Conservation (phyloP, 495 filamentous ascomycete species). For the Aspergillus sclerotiicarbonarius region DNA sequence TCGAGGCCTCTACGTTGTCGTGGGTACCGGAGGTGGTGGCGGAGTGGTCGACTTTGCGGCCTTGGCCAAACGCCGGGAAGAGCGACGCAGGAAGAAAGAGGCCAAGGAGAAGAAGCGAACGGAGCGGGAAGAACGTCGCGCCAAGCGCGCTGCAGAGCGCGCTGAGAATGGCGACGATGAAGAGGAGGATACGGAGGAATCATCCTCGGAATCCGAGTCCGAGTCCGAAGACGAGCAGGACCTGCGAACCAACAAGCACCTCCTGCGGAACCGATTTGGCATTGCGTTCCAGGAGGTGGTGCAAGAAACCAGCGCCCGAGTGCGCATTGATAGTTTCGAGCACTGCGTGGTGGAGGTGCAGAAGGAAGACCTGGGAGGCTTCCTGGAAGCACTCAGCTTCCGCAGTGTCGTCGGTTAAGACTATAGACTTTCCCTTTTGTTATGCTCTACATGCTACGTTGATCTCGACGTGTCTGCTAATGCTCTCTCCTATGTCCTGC, state of each 20-base stretch:
- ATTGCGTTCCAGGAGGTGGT: slow-evolving; percentile 96
- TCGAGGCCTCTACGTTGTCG: slow-evolving; percentile 84
- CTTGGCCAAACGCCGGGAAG: slow-evolving; percentile 62
- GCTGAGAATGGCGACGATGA: slow-evolving; percentile 59
- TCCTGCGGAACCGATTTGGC: slow-evolving; percentile 83
- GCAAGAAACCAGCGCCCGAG: slow-evolving; percentile 81
- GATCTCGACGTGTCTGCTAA: slow-evolving; percentile 7
- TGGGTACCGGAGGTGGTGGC: slow-evolving; percentile 77
- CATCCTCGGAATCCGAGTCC: slow-evolving; percentile 54
- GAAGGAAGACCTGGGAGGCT: slow-evolving; percentile 90
- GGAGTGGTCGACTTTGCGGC: slow-evolving; percentile 61
- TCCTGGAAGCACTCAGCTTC: slow-evolving; percentile 88
- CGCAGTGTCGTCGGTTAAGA: slow-evolving; percentile 82
- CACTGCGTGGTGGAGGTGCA: slow-evolving; percentile 94
- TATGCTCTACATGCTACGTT: slow-evolving; percentile 2
- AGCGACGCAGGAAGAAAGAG: slow-evolving; percentile 59
- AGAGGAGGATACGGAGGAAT: slow-evolving; percentile 53
- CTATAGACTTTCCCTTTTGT: background rate
- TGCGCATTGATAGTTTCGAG: slow-evolving; percentile 95
- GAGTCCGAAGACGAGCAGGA: slow-evolving; percentile 61
- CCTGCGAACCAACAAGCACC: slow-evolving; percentile 53
- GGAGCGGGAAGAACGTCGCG: slow-evolving; percentile 60
- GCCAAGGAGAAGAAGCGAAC: slow-evolving; percentile 57
- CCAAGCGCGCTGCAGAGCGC: slow-evolving; percentile 39
- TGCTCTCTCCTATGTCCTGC: slow-evolving; percentile 3